These are phyloP conservation scores for Baffinella frigidus DNA, from an alignment of 208 protist genomes.

Conservation along the genomic window DNA sequence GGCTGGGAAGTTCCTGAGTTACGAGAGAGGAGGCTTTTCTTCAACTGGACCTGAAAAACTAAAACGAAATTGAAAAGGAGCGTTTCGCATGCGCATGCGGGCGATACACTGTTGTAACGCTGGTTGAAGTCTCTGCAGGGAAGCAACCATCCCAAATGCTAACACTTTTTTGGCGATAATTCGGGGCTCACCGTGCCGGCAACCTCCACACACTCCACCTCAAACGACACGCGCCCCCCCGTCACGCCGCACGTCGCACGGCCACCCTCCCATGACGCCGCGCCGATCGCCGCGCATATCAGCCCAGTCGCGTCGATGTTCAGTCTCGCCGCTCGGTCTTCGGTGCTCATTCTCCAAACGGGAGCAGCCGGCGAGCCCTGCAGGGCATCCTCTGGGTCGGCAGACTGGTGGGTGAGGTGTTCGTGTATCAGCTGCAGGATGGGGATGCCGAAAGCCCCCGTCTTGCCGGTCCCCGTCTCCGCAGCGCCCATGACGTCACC, in stretches of 20 bases:
- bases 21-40: too few relatives aligned
- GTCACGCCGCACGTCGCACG: neutral
- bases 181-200: neutral
- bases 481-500: conserved; percentile 23
- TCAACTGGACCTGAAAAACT: too few relatives aligned
- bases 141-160: too few relatives aligned
- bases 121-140: too few relatives aligned
- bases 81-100: too few relatives aligned
- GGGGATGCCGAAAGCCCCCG: conserved; percentile 20
- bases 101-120: too few relatives aligned
- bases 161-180: too few relatives aligned
- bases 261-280: neutral
- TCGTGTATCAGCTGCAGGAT: conserved; percentile 38
- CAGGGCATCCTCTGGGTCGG: too few relatives aligned
- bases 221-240: neutral
- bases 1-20: too few relatives aligned
- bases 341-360: neutral
- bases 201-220: neutral
- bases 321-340: neutral
- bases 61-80: too few relatives aligned
- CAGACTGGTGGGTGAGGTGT: neutral
- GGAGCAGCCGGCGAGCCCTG: too few relatives aligned
- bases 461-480: conserved; percentile 28
- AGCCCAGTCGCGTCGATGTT: neutral
- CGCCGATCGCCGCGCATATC: neutral